Conservation (phyloP, 805 yeast species). For the Kodamaea hsintzibuensis region DNA sequence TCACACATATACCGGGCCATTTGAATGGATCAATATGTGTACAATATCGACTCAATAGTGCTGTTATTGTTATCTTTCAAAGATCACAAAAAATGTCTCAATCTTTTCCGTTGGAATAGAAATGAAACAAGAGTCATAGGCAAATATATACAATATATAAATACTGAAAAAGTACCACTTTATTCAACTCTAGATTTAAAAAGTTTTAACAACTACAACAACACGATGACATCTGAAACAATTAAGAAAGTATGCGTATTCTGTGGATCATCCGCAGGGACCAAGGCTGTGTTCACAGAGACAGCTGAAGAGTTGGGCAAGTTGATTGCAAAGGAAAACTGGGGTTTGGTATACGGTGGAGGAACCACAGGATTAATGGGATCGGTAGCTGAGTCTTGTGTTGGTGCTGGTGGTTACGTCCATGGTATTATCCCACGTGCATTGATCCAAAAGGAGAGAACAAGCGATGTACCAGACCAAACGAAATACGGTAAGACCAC, state of each 20-base stretch:
- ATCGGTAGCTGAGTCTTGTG: conserved; percentile 63
- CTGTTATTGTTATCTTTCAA: not conserved
- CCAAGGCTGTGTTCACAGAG: conserved; percentile 46
- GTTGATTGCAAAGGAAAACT: conserved; percentile 53
- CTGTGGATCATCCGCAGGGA: conserved; percentile 83
- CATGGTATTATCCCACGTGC: conserved; percentile 90
- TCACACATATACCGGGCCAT: no score
- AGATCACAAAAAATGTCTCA: not conserved
- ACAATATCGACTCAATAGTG: not conserved
- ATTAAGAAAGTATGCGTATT: conserved; percentile 71
- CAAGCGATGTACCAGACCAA: conserved; percentile 62
- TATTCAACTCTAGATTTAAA: not conserved
- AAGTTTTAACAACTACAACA: not conserved
- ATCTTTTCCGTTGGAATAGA: not conserved
- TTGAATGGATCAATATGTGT: not conserved
- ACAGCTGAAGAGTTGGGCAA: conserved; percentile 63
- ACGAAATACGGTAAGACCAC: conserved; percentile 73
- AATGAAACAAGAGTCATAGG: not conserved
- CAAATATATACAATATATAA: not conserved
- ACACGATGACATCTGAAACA: conserved; percentile 19
- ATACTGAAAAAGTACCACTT: not conserved
- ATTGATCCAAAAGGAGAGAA: conserved; percentile 68
- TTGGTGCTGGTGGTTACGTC: conserved; percentile 62
- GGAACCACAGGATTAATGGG: conserved; percentile 89
- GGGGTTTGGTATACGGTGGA: conserved; percentile 88